Base-by-base conservation (phyloP, 768 basidiomycete genomes). In the Epithele typhae region DNA sequence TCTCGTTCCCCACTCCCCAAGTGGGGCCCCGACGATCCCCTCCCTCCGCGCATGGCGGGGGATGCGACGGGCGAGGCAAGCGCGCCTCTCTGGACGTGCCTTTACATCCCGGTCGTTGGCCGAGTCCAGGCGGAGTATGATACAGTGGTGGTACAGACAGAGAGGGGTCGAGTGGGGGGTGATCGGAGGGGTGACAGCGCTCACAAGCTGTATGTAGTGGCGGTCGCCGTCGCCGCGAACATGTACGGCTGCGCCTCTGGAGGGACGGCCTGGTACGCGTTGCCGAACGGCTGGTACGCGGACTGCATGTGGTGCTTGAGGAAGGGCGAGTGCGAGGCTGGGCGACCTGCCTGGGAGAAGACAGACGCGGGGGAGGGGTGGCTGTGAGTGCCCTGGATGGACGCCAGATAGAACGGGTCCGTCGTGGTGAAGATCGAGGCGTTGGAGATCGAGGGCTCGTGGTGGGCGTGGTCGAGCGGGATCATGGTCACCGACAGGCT, bases 331-430 rank as follows among this genome's bases (percentile, higher is more conserved):
- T 67, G 71, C 30, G 65, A 55, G n/a, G 58, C 47, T 3, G 71
- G 66, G 40, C 52, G 57, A 5, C 71, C 71, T 12, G 64, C 60
- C 34, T 73, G 71, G 21, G 59, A 54, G 50, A 73, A 70, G 43
- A 73, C 63, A 10, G 61, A 61, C 2, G 65, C 59, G 0, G 67
- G 41, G 32, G 64, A 59, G 4, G 43, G 22, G 3, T 48, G 15
- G 22, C 43, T 45, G 45, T 69, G 68, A 10, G 62, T 52, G 5
- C 67, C 48, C 51, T 74, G 74, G n/a, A 62, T 55, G 19, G 67
- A 67, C 18, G 75, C 71, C 48, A 74, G 53, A 54, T 72, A 76
- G 58, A 76, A 76, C n/a, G 74, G 75, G 51, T 76, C 75, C 10
- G 74, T 70, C 41, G 72, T 68, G 1, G 71, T 61, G 56, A 75